Base-by-base conservation (phyloP, 2,329 filamentous ascomycete genomes). In the Colletotrichum karsti region DNA sequence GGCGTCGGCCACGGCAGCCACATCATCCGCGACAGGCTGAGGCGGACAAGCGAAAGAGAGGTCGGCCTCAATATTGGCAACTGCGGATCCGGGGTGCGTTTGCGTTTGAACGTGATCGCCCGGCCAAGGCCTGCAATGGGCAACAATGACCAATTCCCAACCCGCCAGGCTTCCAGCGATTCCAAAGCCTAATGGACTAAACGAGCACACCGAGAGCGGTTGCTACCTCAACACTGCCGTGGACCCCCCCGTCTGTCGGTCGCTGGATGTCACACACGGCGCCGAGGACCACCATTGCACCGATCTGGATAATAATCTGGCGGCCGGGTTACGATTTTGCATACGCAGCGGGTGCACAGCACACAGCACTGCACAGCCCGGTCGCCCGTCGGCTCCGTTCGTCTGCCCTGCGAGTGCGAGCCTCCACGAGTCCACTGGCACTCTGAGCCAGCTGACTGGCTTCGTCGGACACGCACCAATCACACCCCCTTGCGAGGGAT, bases 381-480 rank as follows among this genome's bases (percentile, higher is more conserved):
- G 13, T 24, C 63, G 42, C 44, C 41, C 58, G 58, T 63, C 58
- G 58, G 63, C 63, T 67, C 58, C 63, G 42, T 53, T 41, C 50
- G 41, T 42, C 30, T 62, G 24, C 13, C 7, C 50, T 67, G 58
- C 63, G 50, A 63, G 41, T 67, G 63, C 59, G 58, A 63, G 63
- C 35, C 61, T n/a, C n/a, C n/a, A n/a, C n/a, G n/a, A n/a, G n/a
- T n/a, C n/a, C n/a, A n/a, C n/a, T 44, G 58, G 35, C 55, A 65
- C 62, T 37, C n/a, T 44, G 15, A 56, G 33, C 51, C 58, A 35
- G 60, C 64, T 67, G 60, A 64, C 53, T 64, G 60, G 37, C 28
- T 46, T 33, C 24, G 57, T 67, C 65, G 60, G 44, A 59, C 44
- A 58, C 28, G 53, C 60, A 18, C 65, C 60, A 67, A 67, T 67